Evolutionary conservation across 2,329 filamentous ascomycete genomes (phyloP).

Genomic region (Cercospora berteroae): DNA sequence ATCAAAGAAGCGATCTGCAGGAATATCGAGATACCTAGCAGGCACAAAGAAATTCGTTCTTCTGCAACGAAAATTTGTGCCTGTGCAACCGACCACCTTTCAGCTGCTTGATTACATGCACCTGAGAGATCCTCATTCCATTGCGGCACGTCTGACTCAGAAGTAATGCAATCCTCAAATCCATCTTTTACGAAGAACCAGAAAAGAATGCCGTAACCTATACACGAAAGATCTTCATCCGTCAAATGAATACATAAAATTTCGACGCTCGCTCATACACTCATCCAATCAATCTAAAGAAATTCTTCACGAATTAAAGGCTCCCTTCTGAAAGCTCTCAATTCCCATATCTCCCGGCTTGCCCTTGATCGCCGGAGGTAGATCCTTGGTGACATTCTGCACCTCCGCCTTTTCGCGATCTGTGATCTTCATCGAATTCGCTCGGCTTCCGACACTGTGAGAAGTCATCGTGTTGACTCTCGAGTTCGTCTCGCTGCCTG

Average conservation of each 20-base stretch:
- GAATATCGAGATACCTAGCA: background rate
- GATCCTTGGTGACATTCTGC: slow-evolving; percentile 31
- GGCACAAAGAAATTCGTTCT: background rate
- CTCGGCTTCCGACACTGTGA: slow-evolving; percentile 40
- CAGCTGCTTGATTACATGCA: too few relatives aligned
- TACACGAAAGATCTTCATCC: background rate
- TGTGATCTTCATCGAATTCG: slow-evolving; percentile 49
- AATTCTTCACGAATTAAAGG: slow-evolving; percentile 59
- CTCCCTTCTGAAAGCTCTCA: slow-evolving; percentile 70
- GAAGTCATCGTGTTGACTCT: slow-evolving; percentile 57
- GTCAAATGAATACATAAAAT: background rate
- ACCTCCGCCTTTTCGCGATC: slow-evolving; percentile 39
- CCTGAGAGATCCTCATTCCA: background rate
- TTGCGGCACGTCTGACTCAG: background rate
- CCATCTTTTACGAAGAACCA: background rate
- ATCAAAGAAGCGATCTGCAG: background rate
- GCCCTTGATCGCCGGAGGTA: slow-evolving; percentile 53
- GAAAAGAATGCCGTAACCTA: background rate
- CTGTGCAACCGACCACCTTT: too few relatives aligned
- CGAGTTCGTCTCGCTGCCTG: slow-evolving; percentile 47
- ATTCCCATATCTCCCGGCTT: slow-evolving; percentile 64
- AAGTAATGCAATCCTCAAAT: background rate
- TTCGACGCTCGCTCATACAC: background rate
- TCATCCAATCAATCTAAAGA: background rate
- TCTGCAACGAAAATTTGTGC: background rate